phyloP scores from a whole-genome alignment of 768 basidiomycete genomes.

The Termitomyces sp. region DNA sequence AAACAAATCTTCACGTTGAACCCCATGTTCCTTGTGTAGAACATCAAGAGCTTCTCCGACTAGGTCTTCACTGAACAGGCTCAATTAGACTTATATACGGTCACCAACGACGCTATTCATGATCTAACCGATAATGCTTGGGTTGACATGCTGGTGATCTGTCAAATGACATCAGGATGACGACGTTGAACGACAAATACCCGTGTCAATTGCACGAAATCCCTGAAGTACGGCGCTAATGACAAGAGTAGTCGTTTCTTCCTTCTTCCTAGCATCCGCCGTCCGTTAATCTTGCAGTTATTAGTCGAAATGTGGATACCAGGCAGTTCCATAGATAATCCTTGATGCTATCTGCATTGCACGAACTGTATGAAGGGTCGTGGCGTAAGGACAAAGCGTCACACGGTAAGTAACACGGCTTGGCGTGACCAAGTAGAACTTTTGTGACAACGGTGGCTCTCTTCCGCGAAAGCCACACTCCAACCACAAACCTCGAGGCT shows the following conservation, averaged over 20 bases:
- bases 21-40: slow-evolving; percentile 51
- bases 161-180: background rate
- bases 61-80: slow-evolving; percentile 61
- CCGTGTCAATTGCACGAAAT: slow-evolving; percentile 83
- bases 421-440: background rate
- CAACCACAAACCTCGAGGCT: no score
- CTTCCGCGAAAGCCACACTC: no score
- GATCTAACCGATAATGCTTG: slow-evolving; percentile 63
- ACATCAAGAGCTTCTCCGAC: slow-evolving; percentile 70
- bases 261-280: slow-evolving; percentile 62
- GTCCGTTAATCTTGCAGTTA: background rate
- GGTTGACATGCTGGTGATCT: slow-evolving; percentile 56
- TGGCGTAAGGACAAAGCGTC: background rate
- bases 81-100: background rate
- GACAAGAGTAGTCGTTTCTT: slow-evolving; percentile 64
- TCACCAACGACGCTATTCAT: background rate
- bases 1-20: slow-evolving; percentile 68
- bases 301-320: slow-evolving; percentile 29
- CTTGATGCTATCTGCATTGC: slow-evolving; percentile 29
- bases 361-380: background rate
- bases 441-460: background rate
- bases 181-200: slow-evolving; percentile 28
- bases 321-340: slow-evolving; percentile 63
- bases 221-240: slow-evolving; percentile 70
- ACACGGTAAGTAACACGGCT: background rate